Evolutionary conservation across 768 basidiomycete genomes (phyloP), one percentile per base, ranked within the genome.

Genomic region (Lenzites betulinus): DNA sequence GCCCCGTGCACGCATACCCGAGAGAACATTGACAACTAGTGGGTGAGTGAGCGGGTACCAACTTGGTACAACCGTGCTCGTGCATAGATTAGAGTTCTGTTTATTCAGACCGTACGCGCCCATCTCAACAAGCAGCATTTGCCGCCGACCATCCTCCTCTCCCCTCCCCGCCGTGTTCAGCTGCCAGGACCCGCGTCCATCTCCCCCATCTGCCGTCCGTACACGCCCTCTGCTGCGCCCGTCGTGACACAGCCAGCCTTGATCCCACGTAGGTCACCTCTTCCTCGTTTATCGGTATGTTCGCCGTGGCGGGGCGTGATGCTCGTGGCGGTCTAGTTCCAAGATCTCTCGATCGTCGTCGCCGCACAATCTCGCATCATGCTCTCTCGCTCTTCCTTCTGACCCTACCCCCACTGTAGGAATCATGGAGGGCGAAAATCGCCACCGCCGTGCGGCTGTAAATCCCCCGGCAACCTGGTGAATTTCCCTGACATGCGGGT

Each of bases 311-410:
- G n/a, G 44, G 54, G 54, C 54, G 44, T 56, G 54, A 62, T 51
- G 43, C 51, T 44, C 61, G 55, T 57, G 46, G 61, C 53, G 20
- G 59, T 25, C 44, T 55, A 50, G 46, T 60, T 49, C 44, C 54
- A 56, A 57, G 61, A 62, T 62, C 61, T 57, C 55, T 43, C 43
- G 61, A 62, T 62, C 61, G 47, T 44, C 28, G 25, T 62, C 35
- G 33, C 26, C 28, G n/a, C 46, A 62, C 39, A 25, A 51, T 49
- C 51, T 16, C 44, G 30, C 30, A 33, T 44, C 44, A 20, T 25
- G 44, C 48, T 26, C 41, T 1, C 35, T 30, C 50, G 25, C 50
- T 52, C 54, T 41, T 30, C 15, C 25, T 51, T 51, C 39, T 42
- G 38, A 55, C 25, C 39, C 54, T 12, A 35, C 42, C n/a, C n/a